Percentiles rank a stretch among this genome's conserved stretches.
These are phyloP conservation scores for Miscanthus lutarioriparius DNA, from an alignment of 176 grass and related monocot species.

Conservation along the genomic window DNA sequence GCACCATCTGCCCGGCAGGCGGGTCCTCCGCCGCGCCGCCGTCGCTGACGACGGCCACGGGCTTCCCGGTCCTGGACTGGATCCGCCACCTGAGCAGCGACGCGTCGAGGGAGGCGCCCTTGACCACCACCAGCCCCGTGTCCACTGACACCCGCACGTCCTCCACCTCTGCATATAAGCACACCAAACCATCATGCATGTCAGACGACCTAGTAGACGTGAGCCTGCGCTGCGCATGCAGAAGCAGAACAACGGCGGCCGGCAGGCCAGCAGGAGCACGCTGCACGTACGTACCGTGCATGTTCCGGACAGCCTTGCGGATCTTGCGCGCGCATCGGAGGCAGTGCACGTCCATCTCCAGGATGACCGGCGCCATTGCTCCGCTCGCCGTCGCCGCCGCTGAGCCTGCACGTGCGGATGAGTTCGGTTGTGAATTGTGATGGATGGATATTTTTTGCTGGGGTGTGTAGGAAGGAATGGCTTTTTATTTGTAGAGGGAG, in stretches of 20 bases:
- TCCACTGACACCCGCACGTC: not conserved
- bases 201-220: not conserved
- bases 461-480: not conserved
- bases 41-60: not conserved
- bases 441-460: not conserved
- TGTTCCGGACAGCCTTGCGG: not conserved
- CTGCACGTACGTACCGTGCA: not conserved
- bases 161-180: constrained; percentile 10
- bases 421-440: not conserved
- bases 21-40: not conserved
- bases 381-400: not conserved
- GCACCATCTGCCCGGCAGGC: not conserved
- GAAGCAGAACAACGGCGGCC: not conserved
- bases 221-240: not conserved
- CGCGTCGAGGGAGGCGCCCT: constrained; percentile 7
- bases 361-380: constrained; percentile 12
- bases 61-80: not conserved
- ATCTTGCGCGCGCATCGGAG: not conserved
- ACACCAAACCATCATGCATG: not conserved
- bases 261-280: not conserved
- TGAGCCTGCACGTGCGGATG: not conserved
- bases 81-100: not conserved
- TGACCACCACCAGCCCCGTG: not conserved
- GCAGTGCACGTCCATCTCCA: constrained; percentile 26
- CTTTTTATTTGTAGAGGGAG: not conserved